These are phyloP conservation scores for Pichia sp. DNA, from an alignment of 1,139 yeast species.

Conservation along the genomic window DNA sequence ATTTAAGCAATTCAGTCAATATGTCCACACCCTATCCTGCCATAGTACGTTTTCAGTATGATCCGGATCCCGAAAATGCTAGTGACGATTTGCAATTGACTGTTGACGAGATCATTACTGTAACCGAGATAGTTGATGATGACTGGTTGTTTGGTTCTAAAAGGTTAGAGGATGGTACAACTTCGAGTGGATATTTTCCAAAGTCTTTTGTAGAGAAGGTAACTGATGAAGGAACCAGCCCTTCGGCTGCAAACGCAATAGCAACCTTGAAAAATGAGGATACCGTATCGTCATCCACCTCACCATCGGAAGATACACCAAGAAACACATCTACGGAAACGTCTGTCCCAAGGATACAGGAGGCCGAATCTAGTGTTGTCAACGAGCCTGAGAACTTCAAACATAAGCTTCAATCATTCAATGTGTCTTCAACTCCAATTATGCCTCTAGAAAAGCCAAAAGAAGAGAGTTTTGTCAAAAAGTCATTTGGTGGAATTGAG, in stretches of 20 bases:
- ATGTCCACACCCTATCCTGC: slow-evolving; percentile 24
- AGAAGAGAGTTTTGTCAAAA: slow-evolving; percentile 31
- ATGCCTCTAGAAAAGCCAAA: slow-evolving; percentile 31
- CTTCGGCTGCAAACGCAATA: background rate
- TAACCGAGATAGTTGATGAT: slow-evolving; percentile 72
- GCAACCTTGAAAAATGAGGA: background rate
- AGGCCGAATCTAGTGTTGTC: slow-evolving; percentile 7
- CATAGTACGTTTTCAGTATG: slow-evolving; percentile 25
- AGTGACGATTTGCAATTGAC: slow-evolving; percentile 76
- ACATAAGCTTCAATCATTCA: slow-evolving; percentile 40
- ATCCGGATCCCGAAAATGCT: slow-evolving; percentile 28
- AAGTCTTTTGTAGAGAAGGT: slow-evolving; percentile 60
- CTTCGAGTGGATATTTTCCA: slow-evolving; percentile 75
- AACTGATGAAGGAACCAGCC: background rate
- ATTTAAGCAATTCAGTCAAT: too few species aligned
- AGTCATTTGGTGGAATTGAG: slow-evolving; percentile 33
- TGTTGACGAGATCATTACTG: slow-evolving; percentile 63
- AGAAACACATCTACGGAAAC: background rate
- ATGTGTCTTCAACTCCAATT: slow-evolving; percentile 32
- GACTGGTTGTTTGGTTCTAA: slow-evolving; percentile 78
- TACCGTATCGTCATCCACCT: background rate
- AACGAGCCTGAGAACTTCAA: slow-evolving; percentile 26
- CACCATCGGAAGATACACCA: background rate
- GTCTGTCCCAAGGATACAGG: background rate
- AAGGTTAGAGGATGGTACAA: slow-evolving; percentile 27